phyloP scores from a whole-genome alignment of 495 filamentous ascomycete species.

The Extremus antarcticus region DNA sequence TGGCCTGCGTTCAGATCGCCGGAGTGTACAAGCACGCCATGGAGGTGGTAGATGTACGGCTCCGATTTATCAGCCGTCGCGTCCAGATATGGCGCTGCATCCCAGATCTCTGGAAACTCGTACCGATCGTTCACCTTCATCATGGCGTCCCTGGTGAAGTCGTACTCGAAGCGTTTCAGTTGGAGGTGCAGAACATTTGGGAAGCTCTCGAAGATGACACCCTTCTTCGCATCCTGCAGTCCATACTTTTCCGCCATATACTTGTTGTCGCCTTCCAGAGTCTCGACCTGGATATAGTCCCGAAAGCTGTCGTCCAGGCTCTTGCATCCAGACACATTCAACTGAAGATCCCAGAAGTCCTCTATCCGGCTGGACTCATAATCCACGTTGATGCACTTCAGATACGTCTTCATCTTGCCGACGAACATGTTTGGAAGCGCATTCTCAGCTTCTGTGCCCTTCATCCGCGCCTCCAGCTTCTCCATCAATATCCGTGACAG shows the following conservation, averaged over 20 bases:
- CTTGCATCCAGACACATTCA: slow-evolving; percentile 90
- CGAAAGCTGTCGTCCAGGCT: slow-evolving; percentile 88
- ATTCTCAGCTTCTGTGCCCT: slow-evolving; percentile 90
- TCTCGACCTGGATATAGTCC: slow-evolving; percentile 93
- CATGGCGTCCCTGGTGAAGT: slow-evolving; percentile 90
- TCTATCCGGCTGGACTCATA: slow-evolving; percentile 91
- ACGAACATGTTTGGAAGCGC: slow-evolving; percentile 82
- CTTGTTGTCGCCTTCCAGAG: slow-evolving; percentile 94
- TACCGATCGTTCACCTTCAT: slow-evolving; percentile 99
- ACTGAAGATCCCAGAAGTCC: slow-evolving; percentile 98
- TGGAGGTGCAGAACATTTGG: slow-evolving; percentile 92
- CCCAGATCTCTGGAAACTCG: slow-evolving; percentile 89
- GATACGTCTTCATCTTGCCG: slow-evolving; percentile 95
- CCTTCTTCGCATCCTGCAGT: slow-evolving; percentile 92
- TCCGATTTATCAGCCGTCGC: slow-evolving; percentile 79
- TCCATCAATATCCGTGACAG: slow-evolving; percentile 95
- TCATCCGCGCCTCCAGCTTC: slow-evolving; percentile 92
- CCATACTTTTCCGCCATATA: slow-evolving; percentile 87
- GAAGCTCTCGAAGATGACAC: slow-evolving; percentile 92
- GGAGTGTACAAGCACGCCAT: slow-evolving; percentile 92
- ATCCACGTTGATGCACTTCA: slow-evolving; percentile 95
- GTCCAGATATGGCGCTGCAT: slow-evolving; percentile 79
- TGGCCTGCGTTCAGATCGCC: slow-evolving; percentile 97
- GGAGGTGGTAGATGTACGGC: slow-evolving; percentile 80
- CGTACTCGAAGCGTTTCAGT: slow-evolving; percentile 96